Percentiles rank a stretch among this genome's conserved stretches.
Evolutionary conservation across 2,329 filamentous ascomycete species (phyloP).

Genomic region (Scopulariopsis brevicaulis): DNA sequence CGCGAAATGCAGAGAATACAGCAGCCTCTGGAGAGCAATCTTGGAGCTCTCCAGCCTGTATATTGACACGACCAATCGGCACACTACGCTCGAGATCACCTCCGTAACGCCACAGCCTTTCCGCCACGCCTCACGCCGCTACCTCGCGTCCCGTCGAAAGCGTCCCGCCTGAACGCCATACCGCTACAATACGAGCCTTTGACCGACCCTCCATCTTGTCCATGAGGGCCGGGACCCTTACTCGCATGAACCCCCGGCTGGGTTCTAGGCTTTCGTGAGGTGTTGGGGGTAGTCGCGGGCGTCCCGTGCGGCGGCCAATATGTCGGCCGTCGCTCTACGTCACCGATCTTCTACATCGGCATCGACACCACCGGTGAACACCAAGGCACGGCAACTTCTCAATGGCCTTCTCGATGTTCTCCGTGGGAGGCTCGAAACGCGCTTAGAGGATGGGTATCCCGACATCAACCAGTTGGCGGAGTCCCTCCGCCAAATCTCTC

Average conservation of each 20-base stretch:
- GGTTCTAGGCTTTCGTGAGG: not conserved
- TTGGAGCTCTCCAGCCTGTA: not conserved
- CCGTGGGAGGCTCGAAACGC: conserved; percentile 19
- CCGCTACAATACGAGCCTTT: not conserved
- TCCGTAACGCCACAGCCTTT: not conserved
- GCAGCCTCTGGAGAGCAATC: not conserved
- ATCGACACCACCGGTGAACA: conserved; percentile 40
- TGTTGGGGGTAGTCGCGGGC: not conserved
- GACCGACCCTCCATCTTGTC: not conserved
- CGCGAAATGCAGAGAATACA: not conserved
- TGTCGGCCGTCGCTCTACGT: conserved; percentile 41
- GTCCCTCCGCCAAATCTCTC: conserved; percentile 53
- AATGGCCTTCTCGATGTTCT: conserved; percentile 40
- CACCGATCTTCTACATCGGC: conserved; percentile 55
- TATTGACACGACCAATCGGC: not conserved
- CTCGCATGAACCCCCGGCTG: not conserved
- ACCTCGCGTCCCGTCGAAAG: not conserved
- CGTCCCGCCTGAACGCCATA: not conserved
- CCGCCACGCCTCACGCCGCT: not conserved
- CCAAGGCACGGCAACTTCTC: conserved; percentile 50
- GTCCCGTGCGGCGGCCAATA: conserved; percentile 18
- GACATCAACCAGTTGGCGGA: conserved; percentile 36
- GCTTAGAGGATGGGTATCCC: conserved; percentile 30
- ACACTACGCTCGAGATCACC: not conserved
- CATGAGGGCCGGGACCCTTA: not conserved